These are phyloP conservation scores for Trichophyton equinum DNA, from an alignment of 2,329 filamentous ascomycete species.

Conservation along the genomic window DNA sequence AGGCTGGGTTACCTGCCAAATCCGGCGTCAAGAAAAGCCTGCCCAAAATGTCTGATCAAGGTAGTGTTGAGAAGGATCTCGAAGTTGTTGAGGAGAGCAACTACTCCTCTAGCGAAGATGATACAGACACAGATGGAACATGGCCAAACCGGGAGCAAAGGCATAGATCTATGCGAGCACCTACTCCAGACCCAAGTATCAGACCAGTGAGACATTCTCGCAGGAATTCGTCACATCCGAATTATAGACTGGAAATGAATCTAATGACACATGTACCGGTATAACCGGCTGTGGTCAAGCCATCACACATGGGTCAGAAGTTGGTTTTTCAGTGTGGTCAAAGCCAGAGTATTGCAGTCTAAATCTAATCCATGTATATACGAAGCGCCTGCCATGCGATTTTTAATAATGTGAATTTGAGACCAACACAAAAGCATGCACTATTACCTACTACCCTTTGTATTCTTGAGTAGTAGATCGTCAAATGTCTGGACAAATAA, in stretches of 20 bases:
- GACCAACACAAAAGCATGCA: not conserved
- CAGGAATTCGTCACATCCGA: not conserved
- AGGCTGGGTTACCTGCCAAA: not conserved
- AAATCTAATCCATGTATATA: slow-evolving; percentile 2
- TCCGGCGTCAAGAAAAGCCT: not conserved
- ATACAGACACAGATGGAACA: not conserved
- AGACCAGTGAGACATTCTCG: slow-evolving; percentile 1
- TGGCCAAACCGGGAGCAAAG: not conserved
- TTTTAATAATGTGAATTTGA: too few relatives aligned
- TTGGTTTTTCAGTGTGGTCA: not conserved
- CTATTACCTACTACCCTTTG: not conserved
- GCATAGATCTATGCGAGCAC: not conserved
- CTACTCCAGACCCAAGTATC: not conserved
- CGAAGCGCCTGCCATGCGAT: not conserved
- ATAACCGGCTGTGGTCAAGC: not conserved
- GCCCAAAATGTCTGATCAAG: not conserved
- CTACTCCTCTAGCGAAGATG: not conserved
- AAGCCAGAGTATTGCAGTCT: not conserved
- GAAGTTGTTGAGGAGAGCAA: not conserved
- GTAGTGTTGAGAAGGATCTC: not conserved
- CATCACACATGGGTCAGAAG: not conserved
- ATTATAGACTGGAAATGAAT: not conserved
- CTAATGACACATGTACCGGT: not conserved
- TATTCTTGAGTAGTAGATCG: not conserved
- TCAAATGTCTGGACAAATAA: not conserved